phyloP scores from a whole-genome alignment of 2,329 filamentous ascomycete species.

The Trichoderma hamatum region DNA sequence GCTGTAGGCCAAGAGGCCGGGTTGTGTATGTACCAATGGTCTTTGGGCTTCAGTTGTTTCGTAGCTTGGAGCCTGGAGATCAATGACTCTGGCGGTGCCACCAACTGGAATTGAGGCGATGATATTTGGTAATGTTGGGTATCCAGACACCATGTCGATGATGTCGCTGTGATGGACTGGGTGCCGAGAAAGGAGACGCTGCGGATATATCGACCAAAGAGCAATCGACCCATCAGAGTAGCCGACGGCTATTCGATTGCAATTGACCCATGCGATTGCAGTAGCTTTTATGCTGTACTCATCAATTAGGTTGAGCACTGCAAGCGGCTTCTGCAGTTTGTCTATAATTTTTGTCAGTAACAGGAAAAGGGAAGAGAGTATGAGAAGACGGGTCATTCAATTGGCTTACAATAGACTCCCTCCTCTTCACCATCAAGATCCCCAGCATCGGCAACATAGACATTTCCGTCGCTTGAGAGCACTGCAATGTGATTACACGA shows the following conservation, averaged over 20 bases:
- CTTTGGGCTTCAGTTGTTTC: constrained; percentile 58
- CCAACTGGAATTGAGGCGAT: constrained; percentile 59
- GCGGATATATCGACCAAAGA: constrained; percentile 59
- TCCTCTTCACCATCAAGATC: constrained; percentile 38
- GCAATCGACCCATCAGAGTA: constrained; percentile 60
- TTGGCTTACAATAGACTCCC: constrained; percentile 49
- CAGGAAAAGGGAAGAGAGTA: background rate
- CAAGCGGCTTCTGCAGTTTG: constrained; percentile 49
- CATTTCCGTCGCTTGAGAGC: constrained; percentile 54
- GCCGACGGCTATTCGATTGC: constrained; percentile 58
- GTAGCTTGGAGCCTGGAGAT: constrained; percentile 55
- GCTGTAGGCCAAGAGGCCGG: constrained; percentile 57
- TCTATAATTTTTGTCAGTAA: constrained; percentile 43
- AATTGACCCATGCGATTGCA: constrained; percentile 57
- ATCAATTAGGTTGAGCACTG: constrained; percentile 48
- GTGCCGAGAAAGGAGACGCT: constrained; percentile 53
- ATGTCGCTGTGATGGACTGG: constrained; percentile 57
- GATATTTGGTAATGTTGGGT: constrained; percentile 59
- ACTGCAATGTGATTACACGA: constrained; percentile 52
- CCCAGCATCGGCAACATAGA: constrained; percentile 49
- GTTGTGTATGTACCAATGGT: constrained; percentile 55
- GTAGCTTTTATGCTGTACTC: constrained; percentile 55
- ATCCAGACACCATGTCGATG: constrained; percentile 58
- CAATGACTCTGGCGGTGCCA: constrained; percentile 56
- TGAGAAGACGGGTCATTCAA: background rate